A percentile compares a stretch with the other conserved stretches of the same genome.
phyloP scores from a whole-genome alignment of 768 basidiomycete species.

The Candolleomyces efflorescens region DNA sequence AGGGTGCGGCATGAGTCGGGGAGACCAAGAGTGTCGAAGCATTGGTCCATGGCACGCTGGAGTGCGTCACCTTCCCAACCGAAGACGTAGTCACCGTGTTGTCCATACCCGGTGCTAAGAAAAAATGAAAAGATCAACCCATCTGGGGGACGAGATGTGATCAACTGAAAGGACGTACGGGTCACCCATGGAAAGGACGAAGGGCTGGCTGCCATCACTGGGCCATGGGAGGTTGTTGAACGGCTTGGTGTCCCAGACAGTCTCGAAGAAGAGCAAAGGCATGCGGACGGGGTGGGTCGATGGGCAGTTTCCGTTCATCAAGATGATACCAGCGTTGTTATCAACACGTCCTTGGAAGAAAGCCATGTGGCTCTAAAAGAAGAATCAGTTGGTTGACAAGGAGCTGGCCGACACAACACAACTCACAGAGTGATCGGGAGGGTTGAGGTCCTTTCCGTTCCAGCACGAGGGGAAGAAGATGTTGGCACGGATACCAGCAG shows the following conservation, averaged over 20 bases:
- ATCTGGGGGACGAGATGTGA: not conserved
- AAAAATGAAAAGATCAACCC: not conserved
- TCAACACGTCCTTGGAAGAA: slow-evolving; percentile 9
- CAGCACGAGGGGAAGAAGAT: slow-evolving; percentile 12
- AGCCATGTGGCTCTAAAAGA: slow-evolving; percentile 1
- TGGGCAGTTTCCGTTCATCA: slow-evolving; percentile 88
- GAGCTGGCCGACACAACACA: not conserved
- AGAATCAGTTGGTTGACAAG: not conserved
- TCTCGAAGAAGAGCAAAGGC: slow-evolving; percentile 11
- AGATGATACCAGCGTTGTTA: slow-evolving; percentile 28
- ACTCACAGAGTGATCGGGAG: slow-evolving; percentile 9
- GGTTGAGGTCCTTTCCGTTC: slow-evolving; percentile 9
- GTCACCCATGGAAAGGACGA: slow-evolving; percentile 9
- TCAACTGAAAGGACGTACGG: slow-evolving; percentile 1
- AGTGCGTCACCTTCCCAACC: slow-evolving; percentile 7
- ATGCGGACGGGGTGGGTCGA: slow-evolving; percentile 55
- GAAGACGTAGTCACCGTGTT: slow-evolving; percentile 12
- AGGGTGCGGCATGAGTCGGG: slow-evolving; percentile 4
- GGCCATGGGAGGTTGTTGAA: slow-evolving; percentile 8
- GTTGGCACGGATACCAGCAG: slow-evolving; percentile 10
- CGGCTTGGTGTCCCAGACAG: slow-evolving; percentile 5
- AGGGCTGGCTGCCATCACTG: slow-evolving; percentile 6
- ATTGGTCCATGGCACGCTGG: slow-evolving; percentile 10
- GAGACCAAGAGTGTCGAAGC: slow-evolving; percentile 9
- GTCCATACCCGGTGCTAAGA: slow-evolving; percentile 10